A percentile compares a stretch with the other conserved stretches of the same genome.
Evolutionary conservation across 345 rosid species (phyloP).

Genomic region (Psidium friedrichsthalianum): DNA sequence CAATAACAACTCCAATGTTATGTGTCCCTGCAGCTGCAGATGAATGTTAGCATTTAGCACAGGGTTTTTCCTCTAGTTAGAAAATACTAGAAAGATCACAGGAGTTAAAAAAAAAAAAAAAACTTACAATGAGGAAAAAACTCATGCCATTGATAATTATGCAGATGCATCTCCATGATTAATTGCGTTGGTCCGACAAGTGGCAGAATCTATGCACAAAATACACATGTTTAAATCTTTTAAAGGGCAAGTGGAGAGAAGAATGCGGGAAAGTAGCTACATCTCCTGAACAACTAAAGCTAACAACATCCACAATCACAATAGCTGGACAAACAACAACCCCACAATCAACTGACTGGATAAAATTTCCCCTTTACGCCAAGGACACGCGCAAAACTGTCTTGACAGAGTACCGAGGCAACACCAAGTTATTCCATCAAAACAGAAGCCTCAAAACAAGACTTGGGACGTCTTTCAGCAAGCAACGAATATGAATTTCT

Average conservation of each 20-base stretch:
- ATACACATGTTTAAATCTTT: background rate
- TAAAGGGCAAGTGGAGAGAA: background rate
- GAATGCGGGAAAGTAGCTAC: background rate
- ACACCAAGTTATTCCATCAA: background rate
- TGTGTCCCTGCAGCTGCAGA: conserved; percentile 42
- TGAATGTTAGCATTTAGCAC: conserved; percentile 12
- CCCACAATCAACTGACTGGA: background rate
- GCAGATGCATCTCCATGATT: conserved; percentile 54
- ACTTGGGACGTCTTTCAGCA: background rate
- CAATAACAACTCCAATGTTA: conserved; percentile 79
- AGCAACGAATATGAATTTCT: background rate
- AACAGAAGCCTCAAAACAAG: background rate
- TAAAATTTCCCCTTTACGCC: background rate
- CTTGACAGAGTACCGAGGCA: background rate
- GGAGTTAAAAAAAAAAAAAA: background rate
- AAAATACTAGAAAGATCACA: background rate
- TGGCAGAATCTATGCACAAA: conserved; percentile 59
- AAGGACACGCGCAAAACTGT: background rate
- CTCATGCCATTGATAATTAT: conserved; percentile 77
- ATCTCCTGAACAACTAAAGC: background rate
- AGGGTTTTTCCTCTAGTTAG: background rate
- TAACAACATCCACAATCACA: background rate
- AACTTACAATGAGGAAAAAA: conserved; percentile 69
- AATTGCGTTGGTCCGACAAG: conserved; percentile 70
- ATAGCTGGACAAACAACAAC: background rate